Base-by-base conservation (phyloP, 192 early-diverging fungal species). In the Entomortierella parvispora region DNA sequence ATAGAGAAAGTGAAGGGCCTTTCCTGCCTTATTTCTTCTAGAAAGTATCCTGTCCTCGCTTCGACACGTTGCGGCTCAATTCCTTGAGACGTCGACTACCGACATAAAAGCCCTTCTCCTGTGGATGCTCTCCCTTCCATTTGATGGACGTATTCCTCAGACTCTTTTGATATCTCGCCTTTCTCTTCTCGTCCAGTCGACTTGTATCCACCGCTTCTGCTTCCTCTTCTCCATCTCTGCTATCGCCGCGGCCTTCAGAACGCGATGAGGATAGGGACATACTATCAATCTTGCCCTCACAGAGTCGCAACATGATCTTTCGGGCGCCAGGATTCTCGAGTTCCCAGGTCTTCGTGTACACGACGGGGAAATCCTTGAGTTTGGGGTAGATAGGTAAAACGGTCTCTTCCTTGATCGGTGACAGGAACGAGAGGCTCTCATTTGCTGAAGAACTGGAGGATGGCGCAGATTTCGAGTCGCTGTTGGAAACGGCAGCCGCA, bases 291-390 rank as follows among this genome's bases (percentile, higher is more conserved):
- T 59, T 72, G 15, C 60, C 61, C 12, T 68, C 65, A n/a, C 74
- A 77, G 8, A 77, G 54, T 10, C 74, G 51, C 18, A 77, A 20
- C 25, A 77, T 31, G 0, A 77, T 34, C 26, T 58, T 68, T 6
- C 74, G 65, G 3, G 65, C 58, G 15, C 51, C 55, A n/a, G 63
- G 65, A 51, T 77, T 45, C 42, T 77, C 74, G 34, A 68, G 57
- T 23, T 68, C 74, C 74, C 74, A 77, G 0, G 74, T 77, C 61
- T 77, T 77, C 37, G 65, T 77, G 43, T 77, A 77, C 9, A 77
- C 74, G 0, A 77, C 31, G 1, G 74, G 65, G 22, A 77, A 77
- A 25, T 77, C 65, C 42, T 68, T 77, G 37, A 77, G 74, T 14
- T 68, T 43, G 33, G 74, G 74, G 53, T 77, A 68, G 17, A 68